Evolutionary conservation across 2,329 filamentous ascomycete species (phyloP).

Genomic region (Penicillium hordei): DNA sequence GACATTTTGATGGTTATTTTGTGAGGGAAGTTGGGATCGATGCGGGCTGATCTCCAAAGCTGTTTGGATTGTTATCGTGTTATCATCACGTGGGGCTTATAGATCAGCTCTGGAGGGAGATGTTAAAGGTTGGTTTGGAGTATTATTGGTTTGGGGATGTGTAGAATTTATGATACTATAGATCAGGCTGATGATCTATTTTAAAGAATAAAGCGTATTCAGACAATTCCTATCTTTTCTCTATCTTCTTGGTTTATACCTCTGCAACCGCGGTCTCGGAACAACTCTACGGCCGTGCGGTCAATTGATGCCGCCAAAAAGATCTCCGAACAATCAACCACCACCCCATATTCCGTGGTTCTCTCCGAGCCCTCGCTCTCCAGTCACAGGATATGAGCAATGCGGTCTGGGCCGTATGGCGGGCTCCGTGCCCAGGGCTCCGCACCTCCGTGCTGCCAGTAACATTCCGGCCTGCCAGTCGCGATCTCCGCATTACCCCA

Average conservation of each 20-base stretch:
- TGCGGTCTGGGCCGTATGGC: conserved; percentile 44
- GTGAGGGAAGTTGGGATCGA: not conserved
- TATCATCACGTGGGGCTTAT: conserved; percentile 21
- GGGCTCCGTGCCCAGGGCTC: conserved; percentile 40
- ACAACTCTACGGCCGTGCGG: conserved; percentile 7
- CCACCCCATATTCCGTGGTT: not conserved
- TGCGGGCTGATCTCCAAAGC: not conserved
- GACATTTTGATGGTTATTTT: conserved; percentile 46
- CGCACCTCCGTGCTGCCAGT: conserved; percentile 26
- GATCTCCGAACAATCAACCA: conserved; percentile 9
- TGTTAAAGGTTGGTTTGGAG: not conserved
- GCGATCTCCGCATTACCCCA: conserved; percentile 26
- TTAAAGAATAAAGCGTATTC: not conserved
- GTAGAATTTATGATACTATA: not conserved
- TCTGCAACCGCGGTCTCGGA: conserved; percentile 2
- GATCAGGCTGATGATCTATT: too few species aligned
- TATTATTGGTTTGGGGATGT: not conserved
- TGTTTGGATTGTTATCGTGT: conserved; percentile 14
- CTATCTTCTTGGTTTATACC: not conserved
- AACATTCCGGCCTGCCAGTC: conserved; percentile 21
- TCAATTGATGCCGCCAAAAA: conserved; percentile 15
- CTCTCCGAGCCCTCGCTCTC: not conserved
- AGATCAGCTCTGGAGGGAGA: not conserved
- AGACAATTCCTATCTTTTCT: not conserved
- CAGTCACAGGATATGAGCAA: conserved; percentile 43